Evolutionary conservation across 2,329 filamentous ascomycete genomes (phyloP), one percentile per base, ranked within the genome.

Genomic region (Rhynchosporium agropyri): DNA sequence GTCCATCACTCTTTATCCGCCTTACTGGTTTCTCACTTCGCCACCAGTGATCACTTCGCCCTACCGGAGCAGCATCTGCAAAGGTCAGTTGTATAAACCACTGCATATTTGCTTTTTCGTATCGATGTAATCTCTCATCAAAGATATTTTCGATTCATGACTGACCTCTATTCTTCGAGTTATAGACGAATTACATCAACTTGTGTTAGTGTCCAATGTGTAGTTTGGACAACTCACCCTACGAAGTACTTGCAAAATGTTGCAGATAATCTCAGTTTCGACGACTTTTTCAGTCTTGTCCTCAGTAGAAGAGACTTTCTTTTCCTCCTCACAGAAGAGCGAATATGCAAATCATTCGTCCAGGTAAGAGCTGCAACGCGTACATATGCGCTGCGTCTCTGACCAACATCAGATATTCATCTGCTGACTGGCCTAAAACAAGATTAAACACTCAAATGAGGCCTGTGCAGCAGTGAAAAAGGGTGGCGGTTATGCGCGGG

Each of bases 401-500:
- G 66, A 50, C 56, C 49, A 50, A 13, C 40, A 10, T 26, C 29
- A 36, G 28, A 4, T 5, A 54, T 58, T 63, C 64, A 65, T 49
- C 61, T 56, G 63, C 66, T 70, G 51, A 72, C 66, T 42, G 40
- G 46, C 9, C 43, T 29, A 74, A 71, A 65, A 63, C 2, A 74
- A 75, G 50, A 65, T 72, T 9, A 65, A 57, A n/a, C 70, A 63
- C 36, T 71, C 67, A 51, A 69, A 66, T 56, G 73, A 74, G 64
- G 71, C 69, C 20, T 45, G 63, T 9, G 62, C 45, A 31, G 70
- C 68, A 5, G 64, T 55, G 45, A 58, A 63, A 53, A 57, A 31
- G 33, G 57, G 51, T 29, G 57, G 66, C 29, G 61, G 63, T 2
- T 87, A 83, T 74, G 79, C 80, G 40, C 74, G 79, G 46, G 84